These are phyloP conservation scores for Aspergillus kassunensis DNA, from an alignment of 495 filamentous ascomycete species.

Conservation along the genomic window DNA sequence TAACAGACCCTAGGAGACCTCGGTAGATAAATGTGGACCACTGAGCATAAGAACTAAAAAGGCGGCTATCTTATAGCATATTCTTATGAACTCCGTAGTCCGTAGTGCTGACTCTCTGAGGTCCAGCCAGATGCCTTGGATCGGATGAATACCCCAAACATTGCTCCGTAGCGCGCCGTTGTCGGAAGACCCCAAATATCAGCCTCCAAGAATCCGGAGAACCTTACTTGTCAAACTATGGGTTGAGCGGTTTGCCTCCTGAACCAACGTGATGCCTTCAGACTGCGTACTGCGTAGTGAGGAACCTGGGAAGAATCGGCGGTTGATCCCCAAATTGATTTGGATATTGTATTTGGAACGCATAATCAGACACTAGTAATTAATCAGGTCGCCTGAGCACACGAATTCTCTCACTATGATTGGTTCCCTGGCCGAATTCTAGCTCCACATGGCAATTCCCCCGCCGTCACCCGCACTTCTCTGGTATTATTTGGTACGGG, in stretches of 20 bases:
- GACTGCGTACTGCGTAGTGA: neutral
- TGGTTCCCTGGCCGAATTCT: neutral
- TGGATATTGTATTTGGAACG: neutral
- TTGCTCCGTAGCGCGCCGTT: too few species aligned
- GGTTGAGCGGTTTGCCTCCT: neutral
- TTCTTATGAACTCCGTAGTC: too few species aligned
- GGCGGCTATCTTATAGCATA: too few species aligned
- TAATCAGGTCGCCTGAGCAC: slow-evolving; percentile 7
- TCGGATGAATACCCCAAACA: too few species aligned
- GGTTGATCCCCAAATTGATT: neutral
- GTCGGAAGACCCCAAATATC: too few species aligned
- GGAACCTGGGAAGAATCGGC: neutral
- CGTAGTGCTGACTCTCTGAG: too few species aligned
- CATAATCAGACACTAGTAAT: slow-evolving; percentile 6
- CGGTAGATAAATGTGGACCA: too few species aligned
- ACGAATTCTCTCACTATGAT: neutral
- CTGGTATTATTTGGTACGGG: slow-evolving; percentile 6
- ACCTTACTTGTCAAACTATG: too few species aligned
- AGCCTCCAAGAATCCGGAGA: too few species aligned
- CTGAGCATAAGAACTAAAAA: too few species aligned
- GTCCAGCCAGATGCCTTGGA: too few species aligned
- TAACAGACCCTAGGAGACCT: too few species aligned
- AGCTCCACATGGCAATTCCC: slow-evolving; percentile 12
- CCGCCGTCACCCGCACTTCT: slow-evolving; percentile 11
- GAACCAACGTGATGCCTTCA: neutral